A percentile compares a stretch with the other conserved stretches of the same genome.
Evolutionary conservation across 768 basidiomycete genomes (phyloP).

Genomic region (Lactarius vividus): DNA sequence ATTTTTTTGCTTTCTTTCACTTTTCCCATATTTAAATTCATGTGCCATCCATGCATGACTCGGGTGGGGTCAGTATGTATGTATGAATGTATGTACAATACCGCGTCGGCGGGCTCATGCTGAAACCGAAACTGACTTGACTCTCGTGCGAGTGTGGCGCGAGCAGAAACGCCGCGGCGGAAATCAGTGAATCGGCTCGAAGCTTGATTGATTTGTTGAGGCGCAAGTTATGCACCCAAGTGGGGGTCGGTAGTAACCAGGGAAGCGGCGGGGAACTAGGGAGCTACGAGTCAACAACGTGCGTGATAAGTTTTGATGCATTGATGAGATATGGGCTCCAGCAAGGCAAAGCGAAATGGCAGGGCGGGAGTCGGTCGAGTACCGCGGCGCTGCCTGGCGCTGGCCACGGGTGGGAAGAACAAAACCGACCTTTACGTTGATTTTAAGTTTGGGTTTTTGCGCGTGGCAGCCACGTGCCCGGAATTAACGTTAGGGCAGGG

Average conservation of each 20-base stretch:
- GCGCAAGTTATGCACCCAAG: background rate
- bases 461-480: conserved; percentile 14
- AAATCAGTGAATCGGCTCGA: background rate
- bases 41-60: background rate
- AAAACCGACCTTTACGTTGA: background rate
- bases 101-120: background rate
- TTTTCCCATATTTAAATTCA: background rate
- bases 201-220: background rate
- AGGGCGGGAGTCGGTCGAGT: background rate
- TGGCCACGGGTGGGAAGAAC: background rate
- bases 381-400: background rate
- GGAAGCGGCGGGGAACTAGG: background rate
- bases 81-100: background rate
- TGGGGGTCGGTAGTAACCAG: background rate
- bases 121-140: background rate
- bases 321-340: background rate
- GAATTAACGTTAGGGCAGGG: conserved; percentile 6
- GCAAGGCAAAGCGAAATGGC: background rate
- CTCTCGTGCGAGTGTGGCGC: conserved; percentile 3
- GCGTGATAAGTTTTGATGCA: background rate
- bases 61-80: background rate
- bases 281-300: background rate
- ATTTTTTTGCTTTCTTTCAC: background rate
- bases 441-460: background rate
- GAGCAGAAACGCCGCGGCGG: background rate